phyloP scores from a whole-genome alignment of 805 yeast genomes.

The Candida corydali region DNA sequence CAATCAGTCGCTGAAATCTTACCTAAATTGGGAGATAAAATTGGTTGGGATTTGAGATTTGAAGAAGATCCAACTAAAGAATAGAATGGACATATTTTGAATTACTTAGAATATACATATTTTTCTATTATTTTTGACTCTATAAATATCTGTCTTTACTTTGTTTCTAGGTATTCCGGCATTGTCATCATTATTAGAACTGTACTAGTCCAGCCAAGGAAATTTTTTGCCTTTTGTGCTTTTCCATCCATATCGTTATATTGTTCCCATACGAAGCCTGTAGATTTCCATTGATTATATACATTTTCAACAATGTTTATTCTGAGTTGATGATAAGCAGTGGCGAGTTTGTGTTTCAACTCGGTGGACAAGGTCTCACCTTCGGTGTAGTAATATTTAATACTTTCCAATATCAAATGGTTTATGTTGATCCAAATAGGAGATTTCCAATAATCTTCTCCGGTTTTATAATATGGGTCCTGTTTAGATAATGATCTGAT shows the following conservation, averaged over 20 bases:
- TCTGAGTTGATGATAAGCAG: conserved; percentile 56
- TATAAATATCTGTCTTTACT: neutral
- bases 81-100: conserved; percentile 10
- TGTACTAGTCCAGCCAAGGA: conserved; percentile 91
- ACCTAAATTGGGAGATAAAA: conserved; percentile 84
- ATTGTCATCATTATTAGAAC: conserved; percentile 77
- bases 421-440: conserved; percentile 92
- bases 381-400: conserved; percentile 48
- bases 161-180: conserved; percentile 47
- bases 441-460: conserved; percentile 94
- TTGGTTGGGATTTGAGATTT: conserved; percentile 95
- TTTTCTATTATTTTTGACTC: neutral
- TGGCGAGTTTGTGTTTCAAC: conserved; percentile 32
- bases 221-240: conserved; percentile 81
- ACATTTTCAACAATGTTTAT: conserved; percentile 65
- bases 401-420: conserved; percentile 70
- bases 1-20: conserved; percentile 94
- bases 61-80: conserved; percentile 46
- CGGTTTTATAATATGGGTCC: conserved; percentile 64
- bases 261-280: conserved; percentile 90
- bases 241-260: conserved; percentile 74
- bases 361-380: conserved; percentile 25
- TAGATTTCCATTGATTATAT: conserved; percentile 59
- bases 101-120: neutral
- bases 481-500: conserved; percentile 72